Base-by-base conservation (phyloP, 2,329 filamentous ascomycete species). In the Zalaria obscura region DNA sequence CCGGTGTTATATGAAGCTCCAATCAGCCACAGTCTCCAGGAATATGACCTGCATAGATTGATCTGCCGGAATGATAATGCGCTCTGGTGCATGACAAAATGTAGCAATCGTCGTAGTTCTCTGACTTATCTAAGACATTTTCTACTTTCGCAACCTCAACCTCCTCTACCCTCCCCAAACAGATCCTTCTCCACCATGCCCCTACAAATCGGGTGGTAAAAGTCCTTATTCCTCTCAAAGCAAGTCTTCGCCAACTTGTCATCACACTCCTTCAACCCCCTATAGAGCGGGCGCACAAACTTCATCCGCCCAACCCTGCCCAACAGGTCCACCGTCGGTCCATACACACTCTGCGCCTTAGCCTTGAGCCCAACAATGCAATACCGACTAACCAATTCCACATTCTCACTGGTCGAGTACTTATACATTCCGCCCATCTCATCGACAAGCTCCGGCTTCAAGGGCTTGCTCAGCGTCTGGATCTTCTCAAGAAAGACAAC, bases 171-270 rank as follows among this genome's bases (percentile, higher is more conserved):
- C 25, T 44, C 27, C n/a, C 67, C 68, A 52, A 71, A 72, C 31
- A 93, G 62, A 60, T 93, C 83, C 70, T 93, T 95, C 64, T 86
- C 83, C 3, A 93, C 78, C 77, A 93, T 83, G 5, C 70, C 75
- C 46, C 76, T 75, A 59, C 88, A 95, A 52, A 96, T 95, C 2
- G 91, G 91, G 57, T 96, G 89, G 58, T 96, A 98, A 57, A 96
- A 96, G 47, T 87, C 80, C 62, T 74, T 83, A 59, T 94, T 81
- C 72, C 81, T 82, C 64, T 83, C 75, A 63, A 94, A 95, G 0
- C 88, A 93, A 58, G 77, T 68, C 40, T 89, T 62, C 0, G 91
- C 89, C 53, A 93, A 62, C 26, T 77, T 66, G 37, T 76, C 69
- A 63, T 95, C 80, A 33, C 83, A 75, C 58, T 78, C 77, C 54